Evolutionary conservation across 1,284 basidiomycete genomes (phyloP), one percentile per base, ranked within the genome.

Genomic region (Golubevia sp.): DNA sequence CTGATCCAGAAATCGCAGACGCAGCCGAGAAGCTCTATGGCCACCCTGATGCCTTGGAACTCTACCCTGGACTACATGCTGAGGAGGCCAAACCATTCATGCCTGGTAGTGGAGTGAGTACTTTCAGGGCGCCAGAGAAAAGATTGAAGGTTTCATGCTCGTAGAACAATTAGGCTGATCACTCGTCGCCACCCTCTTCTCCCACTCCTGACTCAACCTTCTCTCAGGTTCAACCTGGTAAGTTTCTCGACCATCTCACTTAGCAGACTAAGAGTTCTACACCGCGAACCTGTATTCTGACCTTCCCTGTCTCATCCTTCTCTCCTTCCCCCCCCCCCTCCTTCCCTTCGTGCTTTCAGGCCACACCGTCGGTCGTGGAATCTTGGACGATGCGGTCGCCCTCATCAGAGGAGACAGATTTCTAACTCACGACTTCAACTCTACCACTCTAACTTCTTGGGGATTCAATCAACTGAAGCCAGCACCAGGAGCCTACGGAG

Each of bases 331-430:
- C n/a, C n/a, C n/a, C n/a, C n/a, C 58, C 20, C 18, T 27, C 49
- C 8, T 6, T 48, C 49, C 24, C n/a, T 49, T 25, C 21, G 80
- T 92, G 2, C 92, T 91, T 81, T 91, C 92, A n/a, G 90, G 90
- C 8, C 93, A 91, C 84, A 94, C 93, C 6, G 89, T 92, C 76
- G 91, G 90, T 72, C 89, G 93, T 49, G 93, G 92, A 15, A 95
- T 95, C 74, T 88, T 95, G 48, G 89, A 90, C 70, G 93, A 94
- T 77, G 92, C 92, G n/a, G 91, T 92, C 61, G 90, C 91, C 3
- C 88, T 94, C 56, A 92, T 91, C 53, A 90, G 92, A 89, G 76
- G 91, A 26, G 92, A 94, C 74, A 87, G 92, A 55, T 91, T 90
- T 87, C 91, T 89, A 85, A 94, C 92, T 0, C 86, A 90, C 38